A percentile compares a stretch with the other conserved stretches of the same genome.
Conservation (phyloP, 805 yeast genomes). For the Metschnikowia arizonensis region DNA sequence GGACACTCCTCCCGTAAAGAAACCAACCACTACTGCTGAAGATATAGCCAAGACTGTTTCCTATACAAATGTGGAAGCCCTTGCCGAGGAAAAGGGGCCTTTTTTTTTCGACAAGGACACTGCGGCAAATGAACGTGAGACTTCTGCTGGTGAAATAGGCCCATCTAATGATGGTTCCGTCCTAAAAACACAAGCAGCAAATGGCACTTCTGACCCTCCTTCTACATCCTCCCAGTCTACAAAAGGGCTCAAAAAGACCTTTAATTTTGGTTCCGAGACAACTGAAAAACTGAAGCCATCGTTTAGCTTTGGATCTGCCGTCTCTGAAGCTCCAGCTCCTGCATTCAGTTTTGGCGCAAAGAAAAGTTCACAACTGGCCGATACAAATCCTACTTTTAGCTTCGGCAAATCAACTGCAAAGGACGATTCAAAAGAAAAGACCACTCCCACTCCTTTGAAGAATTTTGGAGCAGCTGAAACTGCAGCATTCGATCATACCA, state of each 20-base stretch:
- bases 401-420: conserved; percentile 3
- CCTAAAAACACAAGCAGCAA: background rate
- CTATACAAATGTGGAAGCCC: conserved; percentile 29
- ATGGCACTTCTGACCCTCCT: background rate
- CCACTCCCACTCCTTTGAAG: background rate
- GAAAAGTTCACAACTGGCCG: background rate
- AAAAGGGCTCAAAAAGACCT: background rate
- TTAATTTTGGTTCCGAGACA: background rate
- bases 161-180: background rate
- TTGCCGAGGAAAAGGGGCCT: conserved; percentile 13
- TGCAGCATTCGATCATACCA: background rate
- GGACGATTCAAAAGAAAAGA: too few species aligned
- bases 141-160: background rate
- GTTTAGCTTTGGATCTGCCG: background rate
- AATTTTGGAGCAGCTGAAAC: background rate
- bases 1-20: conserved; percentile 8
- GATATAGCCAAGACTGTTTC: conserved; percentile 36
- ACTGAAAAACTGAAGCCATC: background rate
- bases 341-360: conserved; percentile 3
- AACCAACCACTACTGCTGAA: conserved; percentile 25
- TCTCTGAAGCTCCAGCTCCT: background rate
- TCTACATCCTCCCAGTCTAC: background rate
- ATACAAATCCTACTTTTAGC: conserved; percentile 4
- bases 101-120: background rate
- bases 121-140: background rate